Conservation (phyloP, 2,329 filamentous ascomycete species). For the Alternaria ventricosa region DNA sequence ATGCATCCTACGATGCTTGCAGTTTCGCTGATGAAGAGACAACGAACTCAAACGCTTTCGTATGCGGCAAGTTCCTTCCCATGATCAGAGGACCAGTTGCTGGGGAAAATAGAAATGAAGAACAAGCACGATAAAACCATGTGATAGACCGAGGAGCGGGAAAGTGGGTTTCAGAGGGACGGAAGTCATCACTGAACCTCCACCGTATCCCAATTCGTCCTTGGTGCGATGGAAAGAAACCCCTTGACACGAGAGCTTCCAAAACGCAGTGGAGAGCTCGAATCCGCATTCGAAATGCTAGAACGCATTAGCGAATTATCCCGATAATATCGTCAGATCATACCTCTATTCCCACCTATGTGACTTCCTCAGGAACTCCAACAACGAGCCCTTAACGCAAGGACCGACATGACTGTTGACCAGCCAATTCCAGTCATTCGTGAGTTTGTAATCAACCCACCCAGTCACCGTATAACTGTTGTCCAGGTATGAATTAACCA, state of each 20-base stretch:
- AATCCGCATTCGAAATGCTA: neutral
- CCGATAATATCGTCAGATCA: neutral
- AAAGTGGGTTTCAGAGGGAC: neutral
- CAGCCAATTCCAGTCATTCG: too few relatives aligned
- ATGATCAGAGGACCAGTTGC: neutral
- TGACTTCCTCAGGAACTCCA: neutral
- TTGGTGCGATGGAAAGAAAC: neutral
- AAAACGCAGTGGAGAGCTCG: neutral
- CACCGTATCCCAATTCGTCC: neutral
- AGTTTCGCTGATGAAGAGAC: neutral
- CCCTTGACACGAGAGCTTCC: neutral
- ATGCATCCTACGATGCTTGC: neutral
- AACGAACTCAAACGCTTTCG: neutral
- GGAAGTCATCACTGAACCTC: neutral
- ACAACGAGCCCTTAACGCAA: too few relatives aligned
- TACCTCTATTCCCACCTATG: neutral
- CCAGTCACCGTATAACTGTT: neutral
- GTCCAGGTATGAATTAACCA: neutral
- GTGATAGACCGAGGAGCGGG: neutral
- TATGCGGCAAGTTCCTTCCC: neutral
- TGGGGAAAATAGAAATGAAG: neutral
- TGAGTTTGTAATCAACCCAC: too few relatives aligned
- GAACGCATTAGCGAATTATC: neutral
- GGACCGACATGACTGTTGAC: too few relatives aligned
- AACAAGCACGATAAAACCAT: neutral